Evolutionary conservation across 2,329 filamentous ascomycete genomes (phyloP).

Genomic region (Fusarium lateritium): DNA sequence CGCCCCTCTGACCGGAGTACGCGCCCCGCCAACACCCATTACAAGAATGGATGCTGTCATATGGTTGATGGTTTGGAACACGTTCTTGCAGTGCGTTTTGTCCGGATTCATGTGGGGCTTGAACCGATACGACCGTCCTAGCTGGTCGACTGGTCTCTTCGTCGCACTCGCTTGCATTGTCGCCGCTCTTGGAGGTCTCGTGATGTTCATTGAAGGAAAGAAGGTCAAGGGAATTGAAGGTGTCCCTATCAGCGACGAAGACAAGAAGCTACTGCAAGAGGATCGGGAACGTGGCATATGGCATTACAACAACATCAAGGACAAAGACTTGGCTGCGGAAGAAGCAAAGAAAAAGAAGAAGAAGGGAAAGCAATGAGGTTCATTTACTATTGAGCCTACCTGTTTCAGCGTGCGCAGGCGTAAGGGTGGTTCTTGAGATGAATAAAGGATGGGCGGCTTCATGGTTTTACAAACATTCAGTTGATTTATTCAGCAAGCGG

Average conservation of each 20-base stretch:
- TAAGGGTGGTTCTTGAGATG: not conserved
- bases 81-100: slow-evolving; percentile 80
- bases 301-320: slow-evolving; percentile 65
- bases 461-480: slow-evolving; percentile 1
- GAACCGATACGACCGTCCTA: slow-evolving; percentile 80
- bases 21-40: slow-evolving; percentile 74
- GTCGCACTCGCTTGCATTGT: slow-evolving; percentile 81
- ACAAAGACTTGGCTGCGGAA: slow-evolving; percentile 48
- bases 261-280: slow-evolving; percentile 63
- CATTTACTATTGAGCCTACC: no score
- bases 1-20: slow-evolving; percentile 78
- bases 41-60: slow-evolving; percentile 88
- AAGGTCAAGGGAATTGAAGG: slow-evolving; percentile 80
- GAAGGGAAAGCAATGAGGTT: slow-evolving; percentile 41
- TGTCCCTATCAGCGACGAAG: slow-evolving; percentile 72
- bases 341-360: slow-evolving; percentile 46
- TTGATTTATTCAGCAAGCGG: not conserved
- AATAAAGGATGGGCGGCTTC: slow-evolving; percentile 3
- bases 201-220: slow-evolving; percentile 81
- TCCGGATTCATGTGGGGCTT: slow-evolving; percentile 88
- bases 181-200: slow-evolving; percentile 76
- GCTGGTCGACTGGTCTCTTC: slow-evolving; percentile 85
- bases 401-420: not conserved
- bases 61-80: slow-evolving; percentile 85
- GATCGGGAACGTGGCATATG: slow-evolving; percentile 70